Evolutionary conservation across 2,329 filamentous ascomycete species (phyloP).

Genomic region (Colletotrichum limetticola): DNA sequence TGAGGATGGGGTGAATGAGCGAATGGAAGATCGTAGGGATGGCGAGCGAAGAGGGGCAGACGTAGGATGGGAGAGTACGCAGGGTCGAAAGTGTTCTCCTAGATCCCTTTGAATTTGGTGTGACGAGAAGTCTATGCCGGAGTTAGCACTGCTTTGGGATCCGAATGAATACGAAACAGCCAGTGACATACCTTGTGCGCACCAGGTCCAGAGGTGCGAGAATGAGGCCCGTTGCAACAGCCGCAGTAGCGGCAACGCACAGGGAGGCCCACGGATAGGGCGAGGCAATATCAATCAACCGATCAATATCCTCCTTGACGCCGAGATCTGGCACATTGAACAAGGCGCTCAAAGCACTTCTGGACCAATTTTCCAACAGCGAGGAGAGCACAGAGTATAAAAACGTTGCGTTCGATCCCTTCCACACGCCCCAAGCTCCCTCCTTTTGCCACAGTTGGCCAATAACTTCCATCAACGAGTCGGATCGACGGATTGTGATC

Average conservation of each 20-base stretch:
- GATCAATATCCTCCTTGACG: slow-evolving; percentile 79
- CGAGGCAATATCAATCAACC: slow-evolving; percentile 77
- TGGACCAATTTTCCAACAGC: slow-evolving; percentile 90
- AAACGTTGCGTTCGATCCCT: slow-evolving; percentile 91
- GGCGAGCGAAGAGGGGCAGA: slow-evolving; percentile 76
- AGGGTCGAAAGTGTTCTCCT: slow-evolving; percentile 84
- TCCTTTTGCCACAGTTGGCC: slow-evolving; percentile 90
- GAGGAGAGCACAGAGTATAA: slow-evolving; percentile 88
- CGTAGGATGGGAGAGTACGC: slow-evolving; percentile 80
- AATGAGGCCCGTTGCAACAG: slow-evolving; percentile 79
- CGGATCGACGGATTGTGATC: slow-evolving; percentile 77
- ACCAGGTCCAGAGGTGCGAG: slow-evolving; percentile 91
- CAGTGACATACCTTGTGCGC: slow-evolving; percentile 73
- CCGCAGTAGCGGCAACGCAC: slow-evolving; percentile 73
- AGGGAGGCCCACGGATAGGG: slow-evolving; percentile 86
- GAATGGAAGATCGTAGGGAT: slow-evolving; percentile 90
- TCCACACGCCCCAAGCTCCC: slow-evolving; percentile 93
- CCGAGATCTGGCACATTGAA: slow-evolving; percentile 90
- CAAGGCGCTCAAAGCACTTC: slow-evolving; percentile 89
- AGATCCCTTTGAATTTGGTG: slow-evolving; percentile 78
- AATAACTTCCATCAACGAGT: slow-evolving; percentile 88
- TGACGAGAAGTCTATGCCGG: slow-evolving; percentile 76
- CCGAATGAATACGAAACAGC: background rate
- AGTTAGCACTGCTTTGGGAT: slow-evolving; percentile 40
- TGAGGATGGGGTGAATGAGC: slow-evolving; percentile 84